A percentile compares a stretch with the other conserved stretches of the same genome.
phyloP scores from a whole-genome alignment of 2,329 filamentous ascomycete species.

The Tolypocladium sp. region DNA sequence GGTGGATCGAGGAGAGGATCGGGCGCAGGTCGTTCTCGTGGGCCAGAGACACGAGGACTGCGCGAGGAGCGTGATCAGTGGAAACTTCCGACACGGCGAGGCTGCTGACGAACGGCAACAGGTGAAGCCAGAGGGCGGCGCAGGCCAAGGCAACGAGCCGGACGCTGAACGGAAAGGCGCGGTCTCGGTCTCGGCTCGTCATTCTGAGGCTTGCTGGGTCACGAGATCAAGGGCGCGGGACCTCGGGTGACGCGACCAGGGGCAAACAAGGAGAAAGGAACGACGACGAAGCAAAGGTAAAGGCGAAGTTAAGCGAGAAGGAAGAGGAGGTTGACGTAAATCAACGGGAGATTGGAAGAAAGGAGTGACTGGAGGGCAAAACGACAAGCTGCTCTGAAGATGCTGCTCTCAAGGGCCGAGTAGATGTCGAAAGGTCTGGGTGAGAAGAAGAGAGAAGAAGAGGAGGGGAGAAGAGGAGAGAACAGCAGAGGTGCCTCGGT shows the following conservation, averaged over 20 bases:
- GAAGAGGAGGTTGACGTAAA: neutral
- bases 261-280: constrained; percentile 2
- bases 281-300: neutral
- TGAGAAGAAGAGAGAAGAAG: neutral
- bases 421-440: constrained; percentile 2
- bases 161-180: neutral
- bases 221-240: neutral
- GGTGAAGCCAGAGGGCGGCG: constrained; percentile 11
- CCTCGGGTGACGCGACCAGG: neutral
- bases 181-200: constrained; percentile 4
- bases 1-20: constrained; percentile 38
- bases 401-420: constrained; percentile 1
- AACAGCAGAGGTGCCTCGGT: neutral
- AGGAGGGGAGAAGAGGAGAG: neutral
- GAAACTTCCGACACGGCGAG: constrained; percentile 6
- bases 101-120: constrained; percentile 10
- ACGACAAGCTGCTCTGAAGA: neutral
- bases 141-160: constrained; percentile 7
- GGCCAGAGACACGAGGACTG: constrained; percentile 21
- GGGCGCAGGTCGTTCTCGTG: constrained; percentile 19
- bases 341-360: neutral
- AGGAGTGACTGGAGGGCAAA: neutral
- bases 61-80: constrained; percentile 15
- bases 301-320: neutral
- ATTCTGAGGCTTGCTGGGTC: constrained; percentile 6